A percentile compares a stretch with the other conserved stretches of the same genome.
Conservation (phyloP, 768 basidiomycete species). For the Phylloporus rhodoxanthus region DNA sequence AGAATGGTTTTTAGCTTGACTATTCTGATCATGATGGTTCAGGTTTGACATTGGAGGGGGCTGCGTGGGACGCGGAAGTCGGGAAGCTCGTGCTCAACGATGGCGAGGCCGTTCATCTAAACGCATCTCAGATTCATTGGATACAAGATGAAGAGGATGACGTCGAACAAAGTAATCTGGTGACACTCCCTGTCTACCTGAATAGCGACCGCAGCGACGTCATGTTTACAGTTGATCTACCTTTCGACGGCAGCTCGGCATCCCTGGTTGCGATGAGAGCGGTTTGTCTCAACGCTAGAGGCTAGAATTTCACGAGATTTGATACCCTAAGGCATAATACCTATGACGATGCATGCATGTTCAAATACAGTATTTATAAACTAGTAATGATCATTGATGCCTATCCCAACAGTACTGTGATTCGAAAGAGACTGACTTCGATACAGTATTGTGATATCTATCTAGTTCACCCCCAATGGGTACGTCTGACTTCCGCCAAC, state of each 20-base stretch:
- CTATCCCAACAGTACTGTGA: neutral
- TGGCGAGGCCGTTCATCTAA: constrained; percentile 72
- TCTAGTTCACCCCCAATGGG: constrained; percentile 11
- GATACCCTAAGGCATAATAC: constrained; percentile 27
- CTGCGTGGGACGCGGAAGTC: constrained; percentile 52
- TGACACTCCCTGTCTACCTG: constrained; percentile 89
- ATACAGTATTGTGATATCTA: neutral
- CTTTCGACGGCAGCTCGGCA: constrained; percentile 62
- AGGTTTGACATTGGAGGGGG: constrained; percentile 89
- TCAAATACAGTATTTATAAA: constrained; percentile 9
- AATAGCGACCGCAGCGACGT: constrained; percentile 87
- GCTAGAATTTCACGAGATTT: constrained; percentile 31
- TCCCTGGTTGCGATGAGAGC: constrained; percentile 80
- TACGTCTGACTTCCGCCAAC: constrained; percentile 37
- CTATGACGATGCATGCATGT: constrained; percentile 13
- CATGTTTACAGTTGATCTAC: constrained; percentile 82
- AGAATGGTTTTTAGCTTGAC: neutral
- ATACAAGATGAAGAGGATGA: constrained; percentile 49
- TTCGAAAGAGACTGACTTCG: too few relatives aligned
- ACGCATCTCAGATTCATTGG: constrained; percentile 85
- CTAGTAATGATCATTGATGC: constrained; percentile 12
- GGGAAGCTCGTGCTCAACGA: constrained; percentile 76
- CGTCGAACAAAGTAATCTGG: constrained; percentile 35
- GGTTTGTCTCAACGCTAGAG: constrained; percentile 83
- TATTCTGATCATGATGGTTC: constrained; percentile 9